Base-by-base conservation (phyloP, 441 rosid species). In the Erysimum pusillum region DNA sequence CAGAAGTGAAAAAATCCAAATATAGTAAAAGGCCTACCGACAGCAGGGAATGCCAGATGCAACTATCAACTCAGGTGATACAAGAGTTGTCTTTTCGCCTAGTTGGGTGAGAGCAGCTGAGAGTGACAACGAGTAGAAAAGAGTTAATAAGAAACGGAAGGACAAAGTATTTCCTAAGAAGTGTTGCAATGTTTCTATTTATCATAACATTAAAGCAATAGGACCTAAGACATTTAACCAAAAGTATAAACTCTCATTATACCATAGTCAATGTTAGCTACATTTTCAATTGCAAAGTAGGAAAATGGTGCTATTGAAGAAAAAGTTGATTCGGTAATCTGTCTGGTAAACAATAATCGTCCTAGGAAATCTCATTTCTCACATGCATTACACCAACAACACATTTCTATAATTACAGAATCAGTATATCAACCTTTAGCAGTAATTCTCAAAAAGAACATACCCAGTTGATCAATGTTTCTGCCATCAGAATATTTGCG, bases 41-140 rank as follows among this genome's bases (percentile, higher is more conserved):
- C 96, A 97, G 79, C 99, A 94, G 58, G 99, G 99, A 83, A 97
- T 88, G 74, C 91, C 92, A 5, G 97, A 88, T 72, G 90, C 87
- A 76, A 91, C 87, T 74, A 94, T 76, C 62, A 87, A 79, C 81
- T 94, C 94, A 63, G 99, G 99, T 48, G 98, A 92, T 69, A 94
- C 75, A 77, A 97, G 97, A 81, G 98, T 97, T 57, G 99, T 97
- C 89, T 97, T 97, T 89, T 97, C 99, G 31, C 99, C 99, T 80
- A 97, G 83, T 77, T 85, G 86, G 17, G 91, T 76, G 69, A 94
- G 85, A 83, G 94, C 90, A 87, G 96, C 99, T 97, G 88, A 64
- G 7, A 83, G 75, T 12, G 75, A 79, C 80, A 72, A 41, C 58
- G 75, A 77, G 63, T n/a, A 80, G 64, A 76, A 60, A 44, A 71